Evolutionary conservation across 306 rosid genomes (phyloP), one percentile per base, ranked within the genome.

Genomic region (Aeschynomene evenia): DNA sequence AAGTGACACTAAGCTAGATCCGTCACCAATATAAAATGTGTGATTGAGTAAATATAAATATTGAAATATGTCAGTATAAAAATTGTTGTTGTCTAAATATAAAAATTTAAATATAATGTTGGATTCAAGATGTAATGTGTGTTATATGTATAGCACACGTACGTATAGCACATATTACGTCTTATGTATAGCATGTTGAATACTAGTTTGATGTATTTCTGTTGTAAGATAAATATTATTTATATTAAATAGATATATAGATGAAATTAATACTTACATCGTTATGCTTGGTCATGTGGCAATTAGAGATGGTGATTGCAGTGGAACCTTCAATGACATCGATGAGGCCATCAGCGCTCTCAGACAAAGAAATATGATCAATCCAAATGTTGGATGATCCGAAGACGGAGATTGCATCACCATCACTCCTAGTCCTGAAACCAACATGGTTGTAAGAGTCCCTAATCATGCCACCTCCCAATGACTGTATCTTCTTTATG

Each of bases 281-380:
- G 37, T 87, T 80, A 68, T 92, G 98, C 50, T 78, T 66, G 45
- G 92, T 89, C 76, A 81, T 53, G 77, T 93, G 97, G 50, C 82
- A 72, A 70, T 93, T 93, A 15, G 97, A 90, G 74, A 93, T 78
- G 56, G 98, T 90, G 78, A 93, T 34, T 7, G 76, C 98, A 0
- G 98, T 90, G 4, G 97, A 93, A 11, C 90, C 94, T 22, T 85
- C 83, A 57, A 93, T 62, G 40, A 70, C 75, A 10, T 93, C 98
- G 10, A 88, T 12, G 6, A 93, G 93, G 11, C 98, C 98, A 36
- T 93, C 98, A 0, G 57, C 79, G 31, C 82, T 80, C 0, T 66
- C 73, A 40, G 87, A 82, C 82, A 93, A 66, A 0, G 98, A 93
- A 15, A 93, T 34, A 23, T 88, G 98, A 49, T 93, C 98, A 1